Percentiles rank a stretch among this genome's conserved stretches.
phyloP scores from a whole-genome alignment of 225 moss, liverwort and hornwort species.

The Antitrichia curtipendula region DNA sequence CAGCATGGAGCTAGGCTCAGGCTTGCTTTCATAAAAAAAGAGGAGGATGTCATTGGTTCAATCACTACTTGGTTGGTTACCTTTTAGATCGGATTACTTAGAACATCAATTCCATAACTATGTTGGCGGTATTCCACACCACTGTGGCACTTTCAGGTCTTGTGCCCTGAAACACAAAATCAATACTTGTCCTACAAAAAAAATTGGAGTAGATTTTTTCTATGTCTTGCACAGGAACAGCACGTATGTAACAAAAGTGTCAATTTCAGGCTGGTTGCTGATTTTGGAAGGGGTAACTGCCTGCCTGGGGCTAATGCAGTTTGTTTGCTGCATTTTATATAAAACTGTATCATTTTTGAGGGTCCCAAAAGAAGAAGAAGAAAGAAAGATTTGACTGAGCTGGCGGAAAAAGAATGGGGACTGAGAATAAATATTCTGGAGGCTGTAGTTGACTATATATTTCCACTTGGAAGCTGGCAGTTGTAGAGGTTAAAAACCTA shows the following conservation, averaged over 20 bases:
- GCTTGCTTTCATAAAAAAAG: not conserved
- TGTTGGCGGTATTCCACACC: not conserved
- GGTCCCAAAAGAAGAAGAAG: not conserved
- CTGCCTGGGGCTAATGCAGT: not conserved
- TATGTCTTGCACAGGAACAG: not conserved
- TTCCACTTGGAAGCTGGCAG: not conserved
- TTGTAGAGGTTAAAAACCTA: not conserved
- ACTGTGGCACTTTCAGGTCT: not conserved
- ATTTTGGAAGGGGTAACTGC: not conserved
- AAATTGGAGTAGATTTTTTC: not conserved
- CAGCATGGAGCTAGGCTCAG: not conserved
- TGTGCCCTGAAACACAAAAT: not conserved
- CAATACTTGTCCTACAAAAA: not conserved
- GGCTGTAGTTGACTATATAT: not conserved
- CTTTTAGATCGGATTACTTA: not conserved
- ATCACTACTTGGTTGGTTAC: not conserved
- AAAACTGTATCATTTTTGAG: not conserved
- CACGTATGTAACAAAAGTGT: accelerated
- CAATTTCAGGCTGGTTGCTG: not conserved
- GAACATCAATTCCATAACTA: not conserved
- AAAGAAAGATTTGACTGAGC: no score
- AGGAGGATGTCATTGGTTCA: not conserved
- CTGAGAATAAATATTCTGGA: not conserved
- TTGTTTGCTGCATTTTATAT: not conserved
- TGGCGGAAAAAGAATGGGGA: not conserved